Base-by-base conservation (phyloP, 768 basidiomycete genomes). In the Lepiota venenata region DNA sequence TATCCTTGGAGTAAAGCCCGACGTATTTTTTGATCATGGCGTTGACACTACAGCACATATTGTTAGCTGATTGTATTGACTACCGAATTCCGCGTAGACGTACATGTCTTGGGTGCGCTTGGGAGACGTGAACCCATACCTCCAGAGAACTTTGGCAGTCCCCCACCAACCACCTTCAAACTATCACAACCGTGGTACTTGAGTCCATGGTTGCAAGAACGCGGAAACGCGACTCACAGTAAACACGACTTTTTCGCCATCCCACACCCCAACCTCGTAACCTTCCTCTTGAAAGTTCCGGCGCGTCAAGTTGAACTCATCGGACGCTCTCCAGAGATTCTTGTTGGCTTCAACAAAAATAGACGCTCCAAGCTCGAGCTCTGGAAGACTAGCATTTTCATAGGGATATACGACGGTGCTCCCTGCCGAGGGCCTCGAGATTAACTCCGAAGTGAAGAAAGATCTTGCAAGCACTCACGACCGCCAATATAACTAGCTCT, bases 361-460 rank as follows among this genome's bases (percentile, higher is more conserved):
- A n/a, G 85, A 87, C 0, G 87, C 95, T 0, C 94, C 95, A 1
- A 95, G 74, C 63, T 97, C 95, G 21, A 91, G 69, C 20, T 85
- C 81, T 21, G 77, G 76, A 15, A 87, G 74, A 42, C 70, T 76
- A 3, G 71, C 65, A 42, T 80, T 69, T 58, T 85, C 79, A 65
- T 93, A 84, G 4, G 93, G 93, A 59, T 87, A 77, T 3, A 94
- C 85, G 7, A 76, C 75, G 10, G 84, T 93, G 66, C 86, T 90
- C 41, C 93, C 92, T 95, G 62, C 6, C 46, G 46, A 43, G 46
- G 15, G 35, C 36, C 8, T 43, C 16, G 8, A 20, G 21, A 38
- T 35, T 12, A 37, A 41, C 22, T 32, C 1, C 8, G 32, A 11
- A 2, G 36, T 55, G 27, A 45, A 35, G 40, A 56, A 38, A 52